phyloP scores from a whole-genome alignment of 2,329 filamentous ascomycete species.

The Epichloe gansuensis region DNA sequence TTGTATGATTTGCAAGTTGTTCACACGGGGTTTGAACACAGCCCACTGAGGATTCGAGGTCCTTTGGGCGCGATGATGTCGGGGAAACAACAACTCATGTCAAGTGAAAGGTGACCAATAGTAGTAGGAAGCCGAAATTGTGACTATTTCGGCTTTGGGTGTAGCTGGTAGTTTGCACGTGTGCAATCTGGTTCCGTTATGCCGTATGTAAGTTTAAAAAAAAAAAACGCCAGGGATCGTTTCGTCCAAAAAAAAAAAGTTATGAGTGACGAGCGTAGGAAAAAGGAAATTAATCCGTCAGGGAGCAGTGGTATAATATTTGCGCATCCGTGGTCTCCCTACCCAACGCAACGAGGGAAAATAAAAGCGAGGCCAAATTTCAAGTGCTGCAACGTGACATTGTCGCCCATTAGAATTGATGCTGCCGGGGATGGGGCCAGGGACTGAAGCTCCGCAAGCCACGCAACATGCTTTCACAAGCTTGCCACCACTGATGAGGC shows the following conservation, averaged over 20 bases:
- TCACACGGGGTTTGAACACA: not conserved
- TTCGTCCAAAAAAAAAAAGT: conserved; percentile 1
- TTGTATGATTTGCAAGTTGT: conserved; percentile 1
- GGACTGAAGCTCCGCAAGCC: not conserved
- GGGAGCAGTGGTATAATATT: conserved; percentile 4
- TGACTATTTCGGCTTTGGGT: not conserved
- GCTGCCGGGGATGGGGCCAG: not conserved
- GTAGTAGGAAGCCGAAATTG: not conserved
- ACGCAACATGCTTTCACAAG: not conserved
- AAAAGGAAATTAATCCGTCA: not conserved
- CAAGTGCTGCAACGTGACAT: not conserved
- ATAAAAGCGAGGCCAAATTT: conserved; percentile 1
- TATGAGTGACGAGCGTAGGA: not conserved
- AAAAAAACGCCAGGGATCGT: conserved; percentile 8
- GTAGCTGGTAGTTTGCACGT: not conserved
- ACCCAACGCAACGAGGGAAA: conserved; percentile 4
- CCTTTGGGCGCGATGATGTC: not conserved
- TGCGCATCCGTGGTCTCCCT: conserved; percentile 4
- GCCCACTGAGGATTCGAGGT: not conserved
- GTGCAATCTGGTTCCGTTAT: not conserved
- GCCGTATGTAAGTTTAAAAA: not conserved
- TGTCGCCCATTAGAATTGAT: not conserved
- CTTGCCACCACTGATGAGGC: not conserved
- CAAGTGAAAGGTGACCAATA: not conserved
- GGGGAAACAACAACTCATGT: not conserved